A percentile compares a stretch with the other conserved stretches of the same genome.
phyloP scores from a whole-genome alignment of 352 stramenopile species.

The Pythium coloratum region DNA sequence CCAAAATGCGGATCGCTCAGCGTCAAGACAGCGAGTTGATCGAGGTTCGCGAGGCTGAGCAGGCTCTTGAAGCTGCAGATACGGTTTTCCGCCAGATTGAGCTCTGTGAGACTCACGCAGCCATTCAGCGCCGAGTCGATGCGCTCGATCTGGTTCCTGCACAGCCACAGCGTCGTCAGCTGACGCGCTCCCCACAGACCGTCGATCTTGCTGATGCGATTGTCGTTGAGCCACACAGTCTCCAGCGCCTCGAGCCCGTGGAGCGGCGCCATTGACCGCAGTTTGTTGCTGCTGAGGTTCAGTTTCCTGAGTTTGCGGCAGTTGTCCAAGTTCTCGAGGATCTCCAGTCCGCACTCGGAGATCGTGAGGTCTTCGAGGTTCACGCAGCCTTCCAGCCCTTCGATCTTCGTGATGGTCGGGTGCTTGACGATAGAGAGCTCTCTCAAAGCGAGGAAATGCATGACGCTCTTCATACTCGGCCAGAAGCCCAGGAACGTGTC shows the following conservation, averaged over 20 bases:
- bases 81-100: slow-evolving; percentile 87
- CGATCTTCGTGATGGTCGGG: slow-evolving; percentile 53
- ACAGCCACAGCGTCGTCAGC: slow-evolving; percentile 71
- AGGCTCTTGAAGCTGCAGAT: slow-evolving; percentile 88
- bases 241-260: slow-evolving; percentile 60
- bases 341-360: slow-evolving; percentile 60
- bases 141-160: slow-evolving; percentile 66
- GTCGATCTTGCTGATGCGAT: slow-evolving; percentile 56
- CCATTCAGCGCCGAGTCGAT: slow-evolving; percentile 67
- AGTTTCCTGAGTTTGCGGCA: slow-evolving; percentile 58
- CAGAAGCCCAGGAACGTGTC: slow-evolving; percentile 85
- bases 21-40: slow-evolving; percentile 58
- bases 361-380: slow-evolving; percentile 67
- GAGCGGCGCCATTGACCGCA: slow-evolving; percentile 56
- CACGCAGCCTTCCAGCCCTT: slow-evolving; percentile 50
- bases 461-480: slow-evolving; percentile 62
- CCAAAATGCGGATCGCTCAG: slow-evolving; percentile 90
- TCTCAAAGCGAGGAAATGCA: slow-evolving; percentile 58
- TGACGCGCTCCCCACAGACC: slow-evolving; percentile 52
- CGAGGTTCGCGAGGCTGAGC: slow-evolving; percentile 65
- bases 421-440: slow-evolving; percentile 81
- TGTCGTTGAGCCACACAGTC: slow-evolving; percentile 83
- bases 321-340: slow-evolving; percentile 42
- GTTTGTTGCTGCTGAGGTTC: slow-evolving; percentile 75
- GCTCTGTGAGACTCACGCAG: slow-evolving; percentile 57